phyloP scores from a whole-genome alignment of 176 grass and related monocot genomes.

The Melocanna baccifera region DNA sequence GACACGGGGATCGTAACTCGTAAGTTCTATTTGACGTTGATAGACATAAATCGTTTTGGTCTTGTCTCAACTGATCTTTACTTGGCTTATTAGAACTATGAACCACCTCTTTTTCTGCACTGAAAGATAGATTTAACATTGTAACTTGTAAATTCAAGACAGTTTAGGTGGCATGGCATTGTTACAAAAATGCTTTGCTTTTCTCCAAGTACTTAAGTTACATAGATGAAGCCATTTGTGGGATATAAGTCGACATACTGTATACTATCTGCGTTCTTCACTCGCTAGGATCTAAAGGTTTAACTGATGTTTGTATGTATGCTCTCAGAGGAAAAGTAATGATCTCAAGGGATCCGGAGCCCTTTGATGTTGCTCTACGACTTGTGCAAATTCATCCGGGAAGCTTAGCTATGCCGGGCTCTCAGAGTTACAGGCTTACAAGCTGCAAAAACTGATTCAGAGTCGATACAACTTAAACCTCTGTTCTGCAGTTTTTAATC shows the following conservation, averaged over 20 bases:
- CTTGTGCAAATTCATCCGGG: background rate
- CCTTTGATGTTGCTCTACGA: background rate
- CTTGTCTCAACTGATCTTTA: background rate
- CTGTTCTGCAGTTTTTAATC: background rate
- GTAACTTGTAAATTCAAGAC: background rate
- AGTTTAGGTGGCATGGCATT: background rate
- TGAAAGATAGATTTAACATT: background rate
- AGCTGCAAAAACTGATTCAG: background rate
- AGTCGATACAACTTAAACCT: background rate
- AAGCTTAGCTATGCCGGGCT: background rate
- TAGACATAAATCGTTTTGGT: constrained; percentile 1
- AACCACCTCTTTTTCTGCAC: background rate
- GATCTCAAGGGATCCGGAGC: background rate
- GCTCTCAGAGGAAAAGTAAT: background rate
- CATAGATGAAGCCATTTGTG: background rate
- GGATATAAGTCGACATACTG: constrained; percentile 2
- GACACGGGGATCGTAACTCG: background rate
- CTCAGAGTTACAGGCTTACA: background rate
- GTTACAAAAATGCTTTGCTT: background rate
- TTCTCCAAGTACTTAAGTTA: background rate
- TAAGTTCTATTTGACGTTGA: constrained; percentile 37
- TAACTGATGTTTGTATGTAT: background rate
- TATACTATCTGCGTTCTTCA: background rate
- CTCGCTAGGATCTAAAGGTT: background rate
- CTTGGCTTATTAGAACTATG: background rate